Percentiles rank a stretch among this genome's conserved stretches.
Conservation (phyloP, 2,329 filamentous ascomycete genomes). For the Rutstroemia sp. region DNA sequence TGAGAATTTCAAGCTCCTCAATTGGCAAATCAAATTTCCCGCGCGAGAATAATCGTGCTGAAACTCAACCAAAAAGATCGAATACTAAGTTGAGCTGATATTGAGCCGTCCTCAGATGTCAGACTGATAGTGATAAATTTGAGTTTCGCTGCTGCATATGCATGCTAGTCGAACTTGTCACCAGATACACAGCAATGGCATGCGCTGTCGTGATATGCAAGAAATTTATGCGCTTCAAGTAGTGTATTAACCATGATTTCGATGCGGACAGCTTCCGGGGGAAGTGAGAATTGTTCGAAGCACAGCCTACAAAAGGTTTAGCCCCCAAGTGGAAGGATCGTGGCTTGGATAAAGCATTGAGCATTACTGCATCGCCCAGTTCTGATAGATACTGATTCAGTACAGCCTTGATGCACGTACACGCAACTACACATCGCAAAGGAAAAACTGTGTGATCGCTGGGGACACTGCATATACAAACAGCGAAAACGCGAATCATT, state of each 20-base stretch:
- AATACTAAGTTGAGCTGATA: not conserved
- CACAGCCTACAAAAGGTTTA: not conserved
- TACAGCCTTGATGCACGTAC: not conserved
- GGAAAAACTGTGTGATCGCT: not conserved
- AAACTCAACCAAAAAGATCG: not conserved
- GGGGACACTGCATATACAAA: not conserved
- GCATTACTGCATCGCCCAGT: not conserved
- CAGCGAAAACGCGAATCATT: not conserved
- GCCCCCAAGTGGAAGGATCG: conserved; percentile 3
- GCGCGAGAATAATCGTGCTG: not conserved
- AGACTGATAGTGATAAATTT: not conserved
- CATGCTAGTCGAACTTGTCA: not conserved
- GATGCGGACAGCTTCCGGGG: not conserved
- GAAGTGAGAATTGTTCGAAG: not conserved
- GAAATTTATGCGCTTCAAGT: not conserved
- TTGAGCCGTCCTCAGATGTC: conserved; percentile 1
- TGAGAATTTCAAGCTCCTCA: not conserved
- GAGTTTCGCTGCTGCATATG: conserved; percentile 6
- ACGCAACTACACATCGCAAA: not conserved
- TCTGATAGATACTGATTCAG: no score
- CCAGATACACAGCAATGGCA: not conserved
- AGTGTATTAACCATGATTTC: not conserved
- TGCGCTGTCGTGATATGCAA: not conserved
- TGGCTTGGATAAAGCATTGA: conserved; percentile 3
- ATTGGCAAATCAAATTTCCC: not conserved